phyloP scores from a whole-genome alignment of 345 rosid genomes.

The Populus deltoides region DNA sequence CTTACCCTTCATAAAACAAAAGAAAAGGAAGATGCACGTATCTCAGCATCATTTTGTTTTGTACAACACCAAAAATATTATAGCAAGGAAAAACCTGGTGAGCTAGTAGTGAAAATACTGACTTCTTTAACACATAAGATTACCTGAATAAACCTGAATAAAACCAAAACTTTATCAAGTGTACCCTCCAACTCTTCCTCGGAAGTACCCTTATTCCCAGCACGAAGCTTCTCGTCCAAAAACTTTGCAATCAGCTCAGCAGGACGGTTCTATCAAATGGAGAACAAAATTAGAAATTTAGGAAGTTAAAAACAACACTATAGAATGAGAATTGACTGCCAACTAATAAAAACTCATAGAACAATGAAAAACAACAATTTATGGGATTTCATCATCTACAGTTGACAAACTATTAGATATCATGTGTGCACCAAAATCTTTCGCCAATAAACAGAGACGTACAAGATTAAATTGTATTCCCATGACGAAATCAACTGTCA shows the following conservation, averaged over 20 bases:
- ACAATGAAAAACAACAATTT: background rate
- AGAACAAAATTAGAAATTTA: conserved; percentile 18
- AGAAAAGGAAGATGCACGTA: background rate
- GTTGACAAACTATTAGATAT: background rate
- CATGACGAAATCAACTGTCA: background rate
- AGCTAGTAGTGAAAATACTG: background rate
- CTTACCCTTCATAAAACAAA: conserved; percentile 57
- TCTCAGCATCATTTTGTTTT: conserved; percentile 19
- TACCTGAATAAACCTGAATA: conserved; percentile 98
- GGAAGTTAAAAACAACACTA: background rate
- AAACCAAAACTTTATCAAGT: conserved; percentile 93
- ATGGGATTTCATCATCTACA: background rate
- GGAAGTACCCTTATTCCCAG: conserved; percentile 98
- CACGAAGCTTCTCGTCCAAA: conserved; percentile 97
- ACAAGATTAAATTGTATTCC: background rate
- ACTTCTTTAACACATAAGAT: conserved; percentile 4
- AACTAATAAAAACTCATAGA: background rate
- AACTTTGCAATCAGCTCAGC: conserved; percentile 98
- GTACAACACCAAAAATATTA: background rate
- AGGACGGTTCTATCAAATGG: conserved; percentile 74
- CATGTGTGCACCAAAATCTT: background rate
- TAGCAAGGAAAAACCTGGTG: background rate
- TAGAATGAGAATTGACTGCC: background rate
- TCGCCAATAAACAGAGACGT: background rate
- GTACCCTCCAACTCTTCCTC: conserved; percentile 99